These are phyloP conservation scores for Botrytis tulipae DNA, from an alignment of 2,329 filamentous ascomycete genomes.

Conservation along the genomic window DNA sequence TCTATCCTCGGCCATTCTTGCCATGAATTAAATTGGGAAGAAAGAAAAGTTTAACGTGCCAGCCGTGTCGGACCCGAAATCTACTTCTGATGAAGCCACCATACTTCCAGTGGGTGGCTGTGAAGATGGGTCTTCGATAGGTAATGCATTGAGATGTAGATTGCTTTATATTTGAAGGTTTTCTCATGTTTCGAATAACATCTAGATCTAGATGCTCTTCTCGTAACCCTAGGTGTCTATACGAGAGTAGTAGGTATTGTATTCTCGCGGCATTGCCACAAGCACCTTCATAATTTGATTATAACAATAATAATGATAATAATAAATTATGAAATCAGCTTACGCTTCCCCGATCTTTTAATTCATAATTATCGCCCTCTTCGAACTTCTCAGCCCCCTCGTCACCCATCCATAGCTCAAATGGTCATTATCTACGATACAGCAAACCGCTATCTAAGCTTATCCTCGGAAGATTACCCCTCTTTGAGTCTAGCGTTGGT, in stretches of 20 bases:
- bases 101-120: neutral
- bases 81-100: neutral
- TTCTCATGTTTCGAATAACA: neutral
- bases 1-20: neutral
- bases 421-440: neutral
- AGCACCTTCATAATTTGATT: neutral
- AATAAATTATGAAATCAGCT: neutral
- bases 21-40: neutral
- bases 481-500: neutral
- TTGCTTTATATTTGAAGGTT: neutral
- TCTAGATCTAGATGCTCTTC: neutral
- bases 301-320: neutral
- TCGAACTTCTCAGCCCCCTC: neutral
- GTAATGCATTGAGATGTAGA: neutral
- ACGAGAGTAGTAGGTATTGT: neutral
- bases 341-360: no score
- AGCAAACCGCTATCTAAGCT: neutral
- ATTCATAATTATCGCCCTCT: neutral
- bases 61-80: neutral
- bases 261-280: neutral
- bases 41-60: neutral
- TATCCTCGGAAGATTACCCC: neutral
- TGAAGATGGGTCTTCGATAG: neutral
- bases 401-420: neutral
- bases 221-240: neutral